phyloP scores from a whole-genome alignment of 164 flowering plant genomes.

The Dillenia suffruticosa region DNA sequence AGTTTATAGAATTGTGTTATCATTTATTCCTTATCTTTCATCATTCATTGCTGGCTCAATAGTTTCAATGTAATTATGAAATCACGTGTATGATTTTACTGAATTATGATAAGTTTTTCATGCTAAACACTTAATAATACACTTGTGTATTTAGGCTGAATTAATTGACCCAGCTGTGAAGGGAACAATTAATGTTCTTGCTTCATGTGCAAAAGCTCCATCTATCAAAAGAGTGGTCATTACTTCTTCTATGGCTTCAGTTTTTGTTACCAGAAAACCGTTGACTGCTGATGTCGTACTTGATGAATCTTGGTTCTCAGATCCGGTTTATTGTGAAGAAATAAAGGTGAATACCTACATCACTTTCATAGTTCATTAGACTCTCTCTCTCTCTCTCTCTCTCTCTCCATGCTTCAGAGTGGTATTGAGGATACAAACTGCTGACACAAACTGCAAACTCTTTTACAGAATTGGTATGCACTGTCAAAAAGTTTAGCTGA shows the following conservation, averaged over 20 bases:
- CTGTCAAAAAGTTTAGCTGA: constrained; percentile 30
- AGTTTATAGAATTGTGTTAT: too few relatives aligned
- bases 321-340: constrained; percentile 30
- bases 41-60: too few relatives aligned
- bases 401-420: too few relatives aligned
- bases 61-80: too few relatives aligned
- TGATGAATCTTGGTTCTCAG: constrained; percentile 45
- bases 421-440: too few relatives aligned
- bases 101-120: too few relatives aligned
- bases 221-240: constrained; percentile 46
- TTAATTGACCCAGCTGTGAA: constrained; percentile 53
- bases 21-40: too few relatives aligned
- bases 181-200: constrained; percentile 42
- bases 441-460: not conserved
- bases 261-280: constrained; percentile 20
- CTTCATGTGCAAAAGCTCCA: constrained; percentile 37
- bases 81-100: too few relatives aligned
- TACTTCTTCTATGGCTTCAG: constrained; percentile 49
- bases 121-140: too few relatives aligned
- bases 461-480: constrained; percentile 32
- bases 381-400: not conserved
- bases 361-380: too few relatives aligned
- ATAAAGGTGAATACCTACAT: constrained; percentile 17
- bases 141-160: constrained; percentile 27
- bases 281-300: constrained; percentile 25